Percentiles rank a stretch among this genome's conserved stretches.
Conservation (phyloP, 2,329 filamentous ascomycete genomes). For the Aspergillus pseudotamarii region DNA sequence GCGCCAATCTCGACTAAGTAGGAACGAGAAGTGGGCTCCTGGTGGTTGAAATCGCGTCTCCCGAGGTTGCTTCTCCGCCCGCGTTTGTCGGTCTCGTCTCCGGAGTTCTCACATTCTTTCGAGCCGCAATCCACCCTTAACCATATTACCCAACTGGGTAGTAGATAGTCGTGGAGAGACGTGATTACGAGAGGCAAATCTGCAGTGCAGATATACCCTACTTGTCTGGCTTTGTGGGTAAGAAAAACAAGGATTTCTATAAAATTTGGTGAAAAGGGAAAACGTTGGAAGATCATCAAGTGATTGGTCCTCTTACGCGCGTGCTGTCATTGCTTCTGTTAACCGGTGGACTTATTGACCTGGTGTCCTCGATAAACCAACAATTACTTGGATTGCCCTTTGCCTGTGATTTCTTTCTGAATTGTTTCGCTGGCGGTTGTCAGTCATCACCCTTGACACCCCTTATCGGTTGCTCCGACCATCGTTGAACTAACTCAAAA, state of each 20-base stretch:
- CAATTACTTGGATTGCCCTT: slow-evolving; percentile 11
- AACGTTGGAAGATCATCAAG: slow-evolving; percentile 10
- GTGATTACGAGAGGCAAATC: slow-evolving; percentile 23
- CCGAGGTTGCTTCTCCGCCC: slow-evolving; percentile 25
- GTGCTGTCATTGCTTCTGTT: slow-evolving; percentile 15
- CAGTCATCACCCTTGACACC: slow-evolving; percentile 15
- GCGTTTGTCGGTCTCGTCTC: slow-evolving; percentile 23
- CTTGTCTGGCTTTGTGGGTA: slow-evolving; percentile 20
- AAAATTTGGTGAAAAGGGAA: slow-evolving; percentile 16
- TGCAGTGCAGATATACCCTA: slow-evolving; percentile 36
- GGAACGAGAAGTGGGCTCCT: slow-evolving; percentile 16
- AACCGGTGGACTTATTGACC: slow-evolving; percentile 23
- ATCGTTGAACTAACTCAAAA: slow-evolving; percentile 19
- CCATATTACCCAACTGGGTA: slow-evolving; percentile 26
- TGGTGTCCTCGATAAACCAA: slow-evolving; percentile 24
- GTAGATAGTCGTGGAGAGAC: slow-evolving; percentile 27
- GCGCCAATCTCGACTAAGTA: neutral
- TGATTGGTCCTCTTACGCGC: slow-evolving; percentile 3
- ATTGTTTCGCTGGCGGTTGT: slow-evolving; percentile 14
- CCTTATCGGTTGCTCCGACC: slow-evolving; percentile 22
- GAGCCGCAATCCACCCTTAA: slow-evolving; percentile 23
- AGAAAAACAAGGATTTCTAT: slow-evolving; percentile 7
- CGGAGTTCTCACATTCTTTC: slow-evolving; percentile 27
- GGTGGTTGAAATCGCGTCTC: slow-evolving; percentile 21
- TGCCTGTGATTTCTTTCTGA: slow-evolving; percentile 20